Evolutionary conservation across 768 basidiomycete genomes (phyloP).

Genomic region (Rhodotorula kratochvilovae): DNA sequence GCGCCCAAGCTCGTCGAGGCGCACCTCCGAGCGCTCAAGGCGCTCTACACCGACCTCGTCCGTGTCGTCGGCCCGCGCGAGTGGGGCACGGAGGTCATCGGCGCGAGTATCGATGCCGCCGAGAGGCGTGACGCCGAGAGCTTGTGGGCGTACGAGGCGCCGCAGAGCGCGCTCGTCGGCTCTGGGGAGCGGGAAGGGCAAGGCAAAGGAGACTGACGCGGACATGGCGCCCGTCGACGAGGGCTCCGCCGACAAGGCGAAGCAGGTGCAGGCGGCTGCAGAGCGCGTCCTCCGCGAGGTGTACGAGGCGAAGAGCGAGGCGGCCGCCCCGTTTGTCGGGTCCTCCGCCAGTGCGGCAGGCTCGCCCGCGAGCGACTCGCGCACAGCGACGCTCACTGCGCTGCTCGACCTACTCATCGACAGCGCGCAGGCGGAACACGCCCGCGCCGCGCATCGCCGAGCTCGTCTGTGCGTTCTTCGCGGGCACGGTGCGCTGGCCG

Average conservation of each 20-base stretch:
- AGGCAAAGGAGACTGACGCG: constrained; percentile 13
- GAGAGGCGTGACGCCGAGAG: constrained; percentile 11
- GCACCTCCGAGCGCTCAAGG: constrained; percentile 26
- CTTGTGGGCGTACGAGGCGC: background rate
- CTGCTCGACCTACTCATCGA: constrained; percentile 21
- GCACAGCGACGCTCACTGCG: background rate
- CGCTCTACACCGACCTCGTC: constrained; percentile 29
- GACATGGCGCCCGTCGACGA: constrained; percentile 3
- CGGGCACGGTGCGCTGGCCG: background rate
- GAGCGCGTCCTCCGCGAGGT: background rate
- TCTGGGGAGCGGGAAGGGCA: constrained; percentile 6
- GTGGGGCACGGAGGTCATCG: constrained; percentile 23
- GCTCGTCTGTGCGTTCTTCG: constrained; percentile 22
- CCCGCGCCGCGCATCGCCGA: background rate
- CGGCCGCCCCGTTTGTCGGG: background rate
- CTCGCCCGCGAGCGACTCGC: background rate
- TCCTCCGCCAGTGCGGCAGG: background rate
- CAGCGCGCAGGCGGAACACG: background rate
- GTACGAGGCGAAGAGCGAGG: background rate
- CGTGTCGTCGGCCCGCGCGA: constrained; percentile 20
- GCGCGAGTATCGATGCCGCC: background rate
- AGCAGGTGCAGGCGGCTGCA: background rate
- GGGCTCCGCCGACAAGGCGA: too few species aligned
- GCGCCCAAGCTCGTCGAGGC: constrained; percentile 13
- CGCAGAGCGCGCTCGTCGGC: background rate